These are phyloP conservation scores for Coprinopsis strossmayeri DNA, from an alignment of 768 basidiomycete species.

Conservation along the genomic window DNA sequence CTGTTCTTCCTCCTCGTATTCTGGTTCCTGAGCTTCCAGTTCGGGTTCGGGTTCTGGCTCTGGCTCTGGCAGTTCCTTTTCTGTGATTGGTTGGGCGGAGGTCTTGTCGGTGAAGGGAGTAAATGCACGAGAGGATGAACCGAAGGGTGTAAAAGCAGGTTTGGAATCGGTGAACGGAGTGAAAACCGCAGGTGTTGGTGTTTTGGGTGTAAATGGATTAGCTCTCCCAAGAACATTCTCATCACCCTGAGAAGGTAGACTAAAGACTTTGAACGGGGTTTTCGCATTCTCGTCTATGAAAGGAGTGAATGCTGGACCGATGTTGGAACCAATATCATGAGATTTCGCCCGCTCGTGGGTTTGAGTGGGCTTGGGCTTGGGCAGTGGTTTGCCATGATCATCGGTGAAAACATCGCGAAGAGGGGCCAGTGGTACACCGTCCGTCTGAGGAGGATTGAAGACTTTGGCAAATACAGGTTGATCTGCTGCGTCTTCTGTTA, in stretches of 20 bases:
- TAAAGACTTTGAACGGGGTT: conserved; percentile 65
- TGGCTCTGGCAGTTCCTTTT: not conserved
- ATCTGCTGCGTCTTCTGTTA: conserved; percentile 28
- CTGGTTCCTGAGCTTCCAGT: conserved; percentile 23
- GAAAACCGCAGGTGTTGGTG: conserved; percentile 27
- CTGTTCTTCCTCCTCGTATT: conserved; percentile 25
- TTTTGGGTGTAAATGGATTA: conserved; percentile 42
- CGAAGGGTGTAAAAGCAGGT: conserved; percentile 22
- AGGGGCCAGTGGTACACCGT: conserved; percentile 29
- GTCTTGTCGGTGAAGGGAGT: conserved; percentile 24
- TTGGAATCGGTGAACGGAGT: conserved; percentile 35
- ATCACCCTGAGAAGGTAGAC: conserved; percentile 51
- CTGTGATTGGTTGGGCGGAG: conserved; percentile 1
- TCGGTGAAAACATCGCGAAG: conserved; percentile 40
- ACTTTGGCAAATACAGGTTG: conserved; percentile 53
- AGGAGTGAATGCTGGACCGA: conserved; percentile 26
- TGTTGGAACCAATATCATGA: conserved; percentile 19
- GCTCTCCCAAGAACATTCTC: conserved; percentile 24
- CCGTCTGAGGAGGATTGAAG: conserved; percentile 53
- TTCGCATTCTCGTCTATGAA: conserved; percentile 37
- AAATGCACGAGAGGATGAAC: not conserved
- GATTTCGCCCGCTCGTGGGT: conserved; percentile 40
- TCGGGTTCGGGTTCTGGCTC: conserved; percentile 25
- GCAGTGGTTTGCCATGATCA: conserved; percentile 34
- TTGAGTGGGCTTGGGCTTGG: conserved; percentile 24